phyloP scores from a whole-genome alignment of 1,284 basidiomycete species.

The Puccinia horiana region DNA sequence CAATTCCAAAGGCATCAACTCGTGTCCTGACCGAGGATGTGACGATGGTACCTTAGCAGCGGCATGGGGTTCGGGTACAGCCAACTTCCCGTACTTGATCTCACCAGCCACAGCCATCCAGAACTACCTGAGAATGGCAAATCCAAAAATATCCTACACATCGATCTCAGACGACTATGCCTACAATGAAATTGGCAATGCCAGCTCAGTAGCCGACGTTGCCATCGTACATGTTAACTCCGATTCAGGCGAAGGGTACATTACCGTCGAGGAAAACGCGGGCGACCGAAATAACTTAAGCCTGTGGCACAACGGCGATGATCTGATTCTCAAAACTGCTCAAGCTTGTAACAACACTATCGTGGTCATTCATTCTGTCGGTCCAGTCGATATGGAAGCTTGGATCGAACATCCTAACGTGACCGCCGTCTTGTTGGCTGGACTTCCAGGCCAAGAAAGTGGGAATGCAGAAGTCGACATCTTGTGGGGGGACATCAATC shows the following conservation, averaged over 20 bases:
- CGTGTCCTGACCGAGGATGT: slow-evolving; percentile 37
- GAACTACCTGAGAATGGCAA: background rate
- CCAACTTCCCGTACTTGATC: slow-evolving; percentile 36
- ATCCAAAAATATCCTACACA: slow-evolving; percentile 23
- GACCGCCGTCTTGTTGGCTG: slow-evolving; percentile 50
- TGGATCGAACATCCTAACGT: slow-evolving; percentile 51
- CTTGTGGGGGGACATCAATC: slow-evolving; percentile 45
- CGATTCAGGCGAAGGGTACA: slow-evolving; percentile 47
- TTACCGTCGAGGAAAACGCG: slow-evolving; percentile 42
- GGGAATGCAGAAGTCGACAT: slow-evolving; percentile 49
- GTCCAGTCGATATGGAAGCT: slow-evolving; percentile 47
- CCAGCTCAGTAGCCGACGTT: slow-evolving; percentile 21
- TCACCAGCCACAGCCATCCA: slow-evolving; percentile 40
- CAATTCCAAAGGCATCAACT: slow-evolving; percentile 35
- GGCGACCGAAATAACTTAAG: slow-evolving; percentile 44
- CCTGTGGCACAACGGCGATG: slow-evolving; percentile 43
- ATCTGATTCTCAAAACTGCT: slow-evolving; percentile 41
- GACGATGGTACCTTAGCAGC: slow-evolving; percentile 41
- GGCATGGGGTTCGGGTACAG: slow-evolving; percentile 47
- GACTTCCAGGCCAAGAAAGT: slow-evolving; percentile 50
- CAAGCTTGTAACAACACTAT: slow-evolving; percentile 40
- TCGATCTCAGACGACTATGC: slow-evolving; percentile 32
- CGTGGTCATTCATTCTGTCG: slow-evolving; percentile 49
- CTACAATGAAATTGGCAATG: slow-evolving; percentile 26
- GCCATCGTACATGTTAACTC: slow-evolving; percentile 45